Conservation (phyloP, 139 green algal genomes). For the Coelastrella sp. region DNA sequence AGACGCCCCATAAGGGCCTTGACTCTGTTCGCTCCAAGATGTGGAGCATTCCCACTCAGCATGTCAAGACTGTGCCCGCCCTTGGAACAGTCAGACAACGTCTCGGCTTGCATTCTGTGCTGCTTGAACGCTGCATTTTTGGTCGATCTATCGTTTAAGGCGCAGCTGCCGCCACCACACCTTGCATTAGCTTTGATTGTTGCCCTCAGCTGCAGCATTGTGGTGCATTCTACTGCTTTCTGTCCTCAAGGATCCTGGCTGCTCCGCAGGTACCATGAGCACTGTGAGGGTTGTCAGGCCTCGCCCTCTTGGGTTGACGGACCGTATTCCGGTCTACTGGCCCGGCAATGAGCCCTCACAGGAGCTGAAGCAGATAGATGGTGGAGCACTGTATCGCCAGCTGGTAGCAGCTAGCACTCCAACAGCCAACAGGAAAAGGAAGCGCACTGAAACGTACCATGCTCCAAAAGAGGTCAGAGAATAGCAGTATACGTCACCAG, state of each 20-base stretch:
- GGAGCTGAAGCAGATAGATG: conserved; percentile 47
- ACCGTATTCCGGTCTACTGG: conserved; percentile 53
- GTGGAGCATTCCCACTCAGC: no score
- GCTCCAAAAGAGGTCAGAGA: conserved; percentile 36
- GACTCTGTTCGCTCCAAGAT: no score
- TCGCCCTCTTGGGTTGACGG: conserved; percentile 29
- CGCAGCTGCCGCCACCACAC: no score
- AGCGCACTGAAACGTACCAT: conserved; percentile 1
- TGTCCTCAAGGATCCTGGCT: neutral
- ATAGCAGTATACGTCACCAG: neutral
- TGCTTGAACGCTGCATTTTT: no score
- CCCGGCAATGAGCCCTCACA: conserved; percentile 31
- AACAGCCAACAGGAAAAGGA: conserved; percentile 23
- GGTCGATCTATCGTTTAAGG: no score
- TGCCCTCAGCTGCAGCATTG: neutral
- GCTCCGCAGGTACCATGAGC: conserved; percentile 12
- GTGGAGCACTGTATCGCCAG: conserved; percentile 38
- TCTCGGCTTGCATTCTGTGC: no score
- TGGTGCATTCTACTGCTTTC: neutral
- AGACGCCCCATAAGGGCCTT: no score
- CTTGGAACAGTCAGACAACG: no score
- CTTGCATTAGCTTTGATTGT: neutral
- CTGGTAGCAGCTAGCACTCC: conserved; percentile 35
- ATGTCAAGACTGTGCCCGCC: no score
- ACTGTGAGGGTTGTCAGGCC: conserved; percentile 46